These are phyloP conservation scores for Cutaneotrichosporon sp. DNA, from an alignment of 1,284 basidiomycete species.

Conservation along the genomic window DNA sequence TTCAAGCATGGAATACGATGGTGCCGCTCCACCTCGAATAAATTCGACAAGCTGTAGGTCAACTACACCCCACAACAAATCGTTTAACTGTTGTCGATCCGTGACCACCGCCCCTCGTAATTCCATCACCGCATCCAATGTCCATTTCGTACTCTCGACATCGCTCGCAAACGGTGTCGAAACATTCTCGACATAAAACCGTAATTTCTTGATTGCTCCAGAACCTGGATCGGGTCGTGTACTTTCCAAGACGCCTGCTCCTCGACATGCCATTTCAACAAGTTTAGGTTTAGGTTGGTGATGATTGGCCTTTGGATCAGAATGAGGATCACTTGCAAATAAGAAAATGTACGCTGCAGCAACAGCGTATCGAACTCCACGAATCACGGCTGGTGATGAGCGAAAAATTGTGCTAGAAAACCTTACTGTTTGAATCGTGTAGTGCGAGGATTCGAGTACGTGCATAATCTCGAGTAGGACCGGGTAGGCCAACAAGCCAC, in stretches of 20 bases:
- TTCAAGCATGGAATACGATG: slow-evolving; percentile 34
- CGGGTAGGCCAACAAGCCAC: slow-evolving; percentile 37
- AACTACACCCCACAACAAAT: slow-evolving; percentile 40
- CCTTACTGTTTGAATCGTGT: slow-evolving; percentile 32
- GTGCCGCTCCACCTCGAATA: slow-evolving; percentile 34
- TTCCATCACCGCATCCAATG: slow-evolving; percentile 33
- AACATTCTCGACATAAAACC: slow-evolving; percentile 33
- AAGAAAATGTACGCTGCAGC: slow-evolving; percentile 38
- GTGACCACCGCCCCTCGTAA: slow-evolving; percentile 29
- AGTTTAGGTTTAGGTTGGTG: slow-evolving; percentile 27
- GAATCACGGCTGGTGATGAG: slow-evolving; percentile 28
- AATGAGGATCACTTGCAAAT: slow-evolving; percentile 16
- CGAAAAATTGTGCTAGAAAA: too few species aligned
- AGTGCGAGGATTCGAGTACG: slow-evolving; percentile 31
- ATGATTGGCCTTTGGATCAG: slow-evolving; percentile 7
- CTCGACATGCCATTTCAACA: slow-evolving; percentile 32
- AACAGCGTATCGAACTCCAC: slow-evolving; percentile 34
- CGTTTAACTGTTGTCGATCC: slow-evolving; percentile 28
- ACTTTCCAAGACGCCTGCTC: slow-evolving; percentile 26
- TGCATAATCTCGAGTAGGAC: slow-evolving; percentile 30
- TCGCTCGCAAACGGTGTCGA: slow-evolving; percentile 34
- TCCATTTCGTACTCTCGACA: slow-evolving; percentile 37
- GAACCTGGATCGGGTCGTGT: neutral
- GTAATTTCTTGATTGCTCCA: slow-evolving; percentile 19
- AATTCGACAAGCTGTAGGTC: slow-evolving; percentile 36